Evolutionary conservation across 2,329 filamentous ascomycete species (phyloP).

Genomic region (Leptographium procerum): DNA sequence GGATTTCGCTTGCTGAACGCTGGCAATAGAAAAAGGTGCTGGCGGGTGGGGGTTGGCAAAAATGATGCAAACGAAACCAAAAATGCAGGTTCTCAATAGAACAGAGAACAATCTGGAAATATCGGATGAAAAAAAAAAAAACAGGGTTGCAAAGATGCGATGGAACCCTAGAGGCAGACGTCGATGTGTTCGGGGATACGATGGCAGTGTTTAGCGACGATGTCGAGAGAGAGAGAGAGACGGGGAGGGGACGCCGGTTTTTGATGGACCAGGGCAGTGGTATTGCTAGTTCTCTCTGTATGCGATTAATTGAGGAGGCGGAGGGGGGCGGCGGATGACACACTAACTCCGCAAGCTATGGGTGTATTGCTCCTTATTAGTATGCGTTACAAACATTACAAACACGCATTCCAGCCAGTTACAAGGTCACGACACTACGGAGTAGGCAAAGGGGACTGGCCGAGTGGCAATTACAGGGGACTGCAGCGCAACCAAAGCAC

Average conservation of each 20-base stretch:
- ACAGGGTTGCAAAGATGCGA: background rate
- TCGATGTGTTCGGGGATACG: background rate
- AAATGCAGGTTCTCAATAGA: background rate
- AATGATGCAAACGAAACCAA: background rate
- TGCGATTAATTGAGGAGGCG: constrained; percentile 3
- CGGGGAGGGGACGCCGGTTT: background rate
- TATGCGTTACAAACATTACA: background rate
- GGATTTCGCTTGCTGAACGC: background rate
- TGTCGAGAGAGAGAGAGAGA: background rate
- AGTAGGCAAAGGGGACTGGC: background rate
- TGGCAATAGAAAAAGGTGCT: background rate
- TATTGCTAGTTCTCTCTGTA: background rate
- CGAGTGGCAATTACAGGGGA: background rate
- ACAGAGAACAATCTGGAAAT: background rate
- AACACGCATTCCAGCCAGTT: background rate
- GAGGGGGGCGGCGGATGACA: background rate
- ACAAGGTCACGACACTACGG: background rate
- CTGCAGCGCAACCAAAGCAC: background rate
- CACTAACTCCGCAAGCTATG: background rate
- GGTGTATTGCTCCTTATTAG: background rate
- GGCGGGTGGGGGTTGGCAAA: background rate
- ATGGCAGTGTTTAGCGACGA: background rate
- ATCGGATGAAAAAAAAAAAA: background rate
- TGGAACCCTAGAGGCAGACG: background rate
- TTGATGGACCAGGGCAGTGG: background rate